phyloP scores from a whole-genome alignment of 805 yeast species.

The Monosporozyma servazzii region DNA sequence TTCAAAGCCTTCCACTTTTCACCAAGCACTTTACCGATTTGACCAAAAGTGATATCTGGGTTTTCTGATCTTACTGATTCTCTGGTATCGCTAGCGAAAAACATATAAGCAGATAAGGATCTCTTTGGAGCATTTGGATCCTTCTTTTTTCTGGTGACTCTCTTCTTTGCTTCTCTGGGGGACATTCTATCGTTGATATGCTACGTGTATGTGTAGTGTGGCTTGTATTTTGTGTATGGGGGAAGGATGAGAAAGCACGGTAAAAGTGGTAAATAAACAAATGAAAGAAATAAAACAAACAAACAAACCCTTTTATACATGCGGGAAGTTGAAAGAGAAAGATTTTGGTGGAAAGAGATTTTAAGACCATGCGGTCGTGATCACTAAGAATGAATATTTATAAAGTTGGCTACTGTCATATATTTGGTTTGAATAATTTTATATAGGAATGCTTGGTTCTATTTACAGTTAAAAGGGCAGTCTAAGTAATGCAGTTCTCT shows the following conservation, averaged over 20 bases:
- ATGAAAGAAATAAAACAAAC: background rate
- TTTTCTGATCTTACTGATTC: constrained; percentile 91
- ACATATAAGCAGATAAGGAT: constrained; percentile 96
- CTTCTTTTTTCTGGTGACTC: constrained; percentile 39
- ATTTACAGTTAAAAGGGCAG: background rate
- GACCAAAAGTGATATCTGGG: constrained; percentile 93
- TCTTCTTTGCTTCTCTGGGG: constrained; percentile 28
- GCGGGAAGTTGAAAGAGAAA: too few species aligned
- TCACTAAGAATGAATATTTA: too few species aligned
- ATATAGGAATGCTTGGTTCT: background rate
- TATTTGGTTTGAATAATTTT: too few species aligned
- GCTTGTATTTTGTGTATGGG: background rate
- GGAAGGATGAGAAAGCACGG: too few species aligned
- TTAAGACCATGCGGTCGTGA: too few species aligned
- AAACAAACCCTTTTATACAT: too few species aligned
- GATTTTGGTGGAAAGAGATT: too few species aligned
- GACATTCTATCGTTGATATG: constrained; percentile 23
- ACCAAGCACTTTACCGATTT: constrained; percentile 90
- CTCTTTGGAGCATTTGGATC: constrained; percentile 99
- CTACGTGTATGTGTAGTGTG: background rate
- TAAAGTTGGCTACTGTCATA: too few species aligned
- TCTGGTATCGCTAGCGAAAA: constrained; percentile 96
- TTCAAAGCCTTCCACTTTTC: constrained; percentile 91
- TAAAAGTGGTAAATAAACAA: background rate
- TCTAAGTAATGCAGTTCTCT: too few species aligned